Evolutionary conservation across 1,139 yeast genomes (phyloP), one percentile per base, ranked within the genome.

Genomic region (Debaryomyces sp.): DNA sequence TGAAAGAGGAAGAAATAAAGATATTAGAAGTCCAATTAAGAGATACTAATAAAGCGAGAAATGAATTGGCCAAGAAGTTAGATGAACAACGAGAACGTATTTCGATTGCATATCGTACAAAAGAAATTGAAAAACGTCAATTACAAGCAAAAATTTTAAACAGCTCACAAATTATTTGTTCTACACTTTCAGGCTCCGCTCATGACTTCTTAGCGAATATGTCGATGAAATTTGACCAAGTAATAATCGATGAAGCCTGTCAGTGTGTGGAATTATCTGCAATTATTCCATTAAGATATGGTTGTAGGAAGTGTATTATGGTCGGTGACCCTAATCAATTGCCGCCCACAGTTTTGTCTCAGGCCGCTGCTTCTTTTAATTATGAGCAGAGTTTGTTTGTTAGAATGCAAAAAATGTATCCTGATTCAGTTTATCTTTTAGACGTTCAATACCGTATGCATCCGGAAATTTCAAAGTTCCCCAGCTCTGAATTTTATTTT

Each of bases 371-470:
- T 1, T 75, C 81, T 6, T 81, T 78, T 53, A 82, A 84, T 41
- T 95, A 95, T 62, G 97, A 94, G 54, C 96, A 92, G 65, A 88
- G 96, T 62, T 76, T 95, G 61, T 95, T 95, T 67, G 98, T 92
- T 27, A 80, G 99, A 57, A 91, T 95, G 96, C 96, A 88, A 59
- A 81, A 82, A 52, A 81, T 80, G 47, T 60, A 78, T 59, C 85
- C 81, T 30, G 75, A 71, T 54, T 82, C 84, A 0, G 86, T 87
- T 2, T 83, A 90, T 56, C 72, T 95, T 56, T 78, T 95, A 59
- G 86, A 94, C 65, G 94, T 90, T n/a, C 99, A 95, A 63, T 95
- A 94, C 65, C 94, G 99, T 72, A 95, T 95, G 99, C 96, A 95
- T 66, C 97, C 99, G 0, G 84, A 78, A 10, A 95, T 95, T 45